Evolutionary conservation across 768 basidiomycete species (phyloP), one percentile per base, ranked within the genome.

Genomic region (Pleurotus platypus): DNA sequence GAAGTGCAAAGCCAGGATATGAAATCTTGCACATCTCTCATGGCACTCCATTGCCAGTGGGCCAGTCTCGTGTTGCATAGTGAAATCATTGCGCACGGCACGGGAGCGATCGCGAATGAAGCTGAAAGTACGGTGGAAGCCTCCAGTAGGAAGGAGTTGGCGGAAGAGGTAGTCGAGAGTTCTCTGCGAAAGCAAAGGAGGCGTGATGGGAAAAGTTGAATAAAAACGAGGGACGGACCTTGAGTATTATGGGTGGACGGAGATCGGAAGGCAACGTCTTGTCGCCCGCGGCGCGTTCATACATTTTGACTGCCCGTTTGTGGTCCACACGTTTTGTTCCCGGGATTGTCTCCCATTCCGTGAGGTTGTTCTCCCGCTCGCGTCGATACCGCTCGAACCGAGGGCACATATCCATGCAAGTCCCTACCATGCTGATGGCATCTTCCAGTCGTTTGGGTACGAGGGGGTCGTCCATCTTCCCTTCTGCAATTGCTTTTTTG

Each of bases 81-180:
- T 93, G 61, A 98, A 96, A 68, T 99, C 96, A 63, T 89, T 94
- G 26, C 96, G 77, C 46, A 98, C 89, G 1, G 92, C 78, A 61
- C 96, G 83, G 0, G 93, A 90, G 18, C 96, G 87, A 72, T 99
- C 96, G 20, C 95, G 86, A 54, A 99, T 86, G 74, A 98, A 98
- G 58, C 80, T 82, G 69, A 86, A 86, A 0, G 91, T 78, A 26
- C 81, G 76, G 20, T 80, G 78, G 63, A 97, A 86, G 2, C 91
- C 86, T 9, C 82, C 82, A 20, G 78, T 74, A 6, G 80, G 79
- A 30, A 97, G 76, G 16, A 98, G 83, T 43, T 88, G 82, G 57
- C 88, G 87, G 67, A 98, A 94, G 26, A 99, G 84, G 69, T 99
- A 98, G 70, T 98, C 86, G 50, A 98, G 79, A 0, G 96, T 97